Conservation (phyloP, 2,329 filamentous ascomycete species). For the Periglandula ipomoeae region DNA sequence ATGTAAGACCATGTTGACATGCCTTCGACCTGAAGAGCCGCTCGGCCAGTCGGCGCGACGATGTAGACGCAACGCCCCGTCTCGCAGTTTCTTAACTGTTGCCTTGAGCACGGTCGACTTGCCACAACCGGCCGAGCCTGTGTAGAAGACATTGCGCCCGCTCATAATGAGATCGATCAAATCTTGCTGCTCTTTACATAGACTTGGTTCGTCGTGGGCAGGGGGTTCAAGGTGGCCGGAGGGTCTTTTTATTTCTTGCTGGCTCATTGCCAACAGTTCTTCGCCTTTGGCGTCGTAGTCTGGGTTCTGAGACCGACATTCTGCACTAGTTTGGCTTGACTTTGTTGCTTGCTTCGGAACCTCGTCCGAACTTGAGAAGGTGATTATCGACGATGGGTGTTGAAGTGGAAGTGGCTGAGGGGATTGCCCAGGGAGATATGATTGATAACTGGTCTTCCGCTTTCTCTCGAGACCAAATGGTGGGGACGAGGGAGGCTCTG, state of each 20-base stretch:
- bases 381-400: neutral
- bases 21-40: constrained; percentile 48
- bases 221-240: neutral
- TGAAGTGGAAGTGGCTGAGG: neutral
- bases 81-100: constrained; percentile 11
- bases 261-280: neutral
- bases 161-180: constrained; percentile 34
- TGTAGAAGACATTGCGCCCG: constrained; percentile 53
- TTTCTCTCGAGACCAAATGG: neutral
- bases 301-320: neutral
- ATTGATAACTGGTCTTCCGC: neutral
- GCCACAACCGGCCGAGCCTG: constrained; percentile 46
- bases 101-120: constrained; percentile 19
- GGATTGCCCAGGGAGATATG: neutral
- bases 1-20: constrained; percentile 48
- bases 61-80: constrained; percentile 31
- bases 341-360: neutral
- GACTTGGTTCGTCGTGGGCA: neutral
- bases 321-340: neutral
- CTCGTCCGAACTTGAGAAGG: neutral
- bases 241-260: neutral
- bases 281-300: neutral
- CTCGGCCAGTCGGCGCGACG: constrained; percentile 50
- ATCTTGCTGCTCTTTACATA: constrained; percentile 14
- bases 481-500: neutral